A percentile compares a stretch with the other conserved stretches of the same genome.
These are phyloP conservation scores for Mycena amicta DNA, from an alignment of 768 basidiomycete genomes.

Conservation along the genomic window DNA sequence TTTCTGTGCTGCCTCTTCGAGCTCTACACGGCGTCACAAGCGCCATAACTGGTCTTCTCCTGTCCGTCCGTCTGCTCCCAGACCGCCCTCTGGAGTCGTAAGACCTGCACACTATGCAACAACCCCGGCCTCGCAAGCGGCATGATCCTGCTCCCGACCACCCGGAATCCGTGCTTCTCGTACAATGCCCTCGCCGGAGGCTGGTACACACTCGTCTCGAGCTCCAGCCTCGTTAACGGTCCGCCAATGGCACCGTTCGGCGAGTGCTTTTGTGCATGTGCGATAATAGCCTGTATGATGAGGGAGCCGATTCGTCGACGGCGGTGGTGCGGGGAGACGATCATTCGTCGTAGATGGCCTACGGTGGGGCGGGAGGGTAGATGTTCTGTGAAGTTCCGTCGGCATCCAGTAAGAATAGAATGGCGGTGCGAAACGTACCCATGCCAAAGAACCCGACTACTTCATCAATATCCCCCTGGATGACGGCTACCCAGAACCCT, in stretches of 20 bases:
- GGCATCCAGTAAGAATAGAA: not conserved
- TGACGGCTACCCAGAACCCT: slow-evolving; percentile 29
- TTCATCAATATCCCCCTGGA: slow-evolving; percentile 18
- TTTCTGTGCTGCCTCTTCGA: no score
- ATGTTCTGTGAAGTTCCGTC: slow-evolving; percentile 4
- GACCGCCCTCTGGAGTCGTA: no score
- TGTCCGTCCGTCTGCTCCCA: no score
- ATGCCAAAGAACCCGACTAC: slow-evolving; percentile 25
- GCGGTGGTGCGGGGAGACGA: slow-evolving; percentile 19
- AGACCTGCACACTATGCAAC: no score
- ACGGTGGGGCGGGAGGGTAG: slow-evolving; percentile 2
- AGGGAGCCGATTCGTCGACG: slow-evolving; percentile 20
- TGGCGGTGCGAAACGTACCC: slow-evolving; percentile 8
- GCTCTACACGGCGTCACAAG: no score
- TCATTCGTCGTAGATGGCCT: slow-evolving; percentile 25
- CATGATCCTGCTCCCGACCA: not conserved
- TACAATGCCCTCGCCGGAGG: slow-evolving; percentile 22
- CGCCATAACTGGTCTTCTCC: no score
- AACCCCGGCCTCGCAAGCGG: not conserved
- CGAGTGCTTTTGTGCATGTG: slow-evolving; percentile 9
- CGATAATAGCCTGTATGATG: slow-evolving; percentile 16
- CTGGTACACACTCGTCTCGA: slow-evolving; percentile 21
- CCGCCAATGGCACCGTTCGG: no score
- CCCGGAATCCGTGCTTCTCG: slow-evolving; percentile 21
- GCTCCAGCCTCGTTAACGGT: slow-evolving; percentile 13